Base-by-base conservation (phyloP, 306 rosid species). In the Gillenia trifoliata region DNA sequence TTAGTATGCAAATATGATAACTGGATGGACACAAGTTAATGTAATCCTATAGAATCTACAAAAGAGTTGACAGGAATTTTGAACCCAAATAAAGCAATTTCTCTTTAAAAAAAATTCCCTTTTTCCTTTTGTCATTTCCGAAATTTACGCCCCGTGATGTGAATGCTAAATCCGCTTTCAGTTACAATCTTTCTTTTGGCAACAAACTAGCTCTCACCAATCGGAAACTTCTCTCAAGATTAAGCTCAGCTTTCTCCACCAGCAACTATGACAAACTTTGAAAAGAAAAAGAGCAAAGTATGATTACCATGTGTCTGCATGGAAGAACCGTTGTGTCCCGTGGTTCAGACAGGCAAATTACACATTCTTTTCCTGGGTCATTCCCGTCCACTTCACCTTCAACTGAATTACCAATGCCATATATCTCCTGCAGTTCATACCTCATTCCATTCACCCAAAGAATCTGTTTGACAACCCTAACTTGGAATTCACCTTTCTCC, bases 331-430 rank as follows among this genome's bases (percentile, higher is more conserved):
- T 88, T 25, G 99, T 95, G 81, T 95, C 97, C 57, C 91, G 85
- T 62, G 99, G 99, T 68, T 95, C 99, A 19, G 99, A 95, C 79
- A 95, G 80, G 89, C 99, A 95, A 82, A 95, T 95, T 78, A 90
- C 99, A 9, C 99, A 95, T 81, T 95, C 99, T 86, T 92, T 95
- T 72, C 98, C 99, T 0, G 89, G 92, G 77, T 95, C 98, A 77
- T 89, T 92, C 56, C 89, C 93, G 73, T 92, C 99, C 69, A 84
- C 13, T 50, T 92, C 98, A 79, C 82, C 86, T 75, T 94, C 93
- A 10, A 90, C 97, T 8, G 99, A 92, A 80, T 89, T 95, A 10
- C 93, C 97, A 75, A 95, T 95, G 29, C 99, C 99, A 64, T 89
- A 95, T 80, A 95, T 95, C 90, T 92, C 98, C 81, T 95, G 98